A percentile compares a stretch with the other conserved stretches of the same genome.
These are phyloP conservation scores for Yamadazyma ubonensis DNA, from an alignment of 805 yeast species.

Conservation along the genomic window DNA sequence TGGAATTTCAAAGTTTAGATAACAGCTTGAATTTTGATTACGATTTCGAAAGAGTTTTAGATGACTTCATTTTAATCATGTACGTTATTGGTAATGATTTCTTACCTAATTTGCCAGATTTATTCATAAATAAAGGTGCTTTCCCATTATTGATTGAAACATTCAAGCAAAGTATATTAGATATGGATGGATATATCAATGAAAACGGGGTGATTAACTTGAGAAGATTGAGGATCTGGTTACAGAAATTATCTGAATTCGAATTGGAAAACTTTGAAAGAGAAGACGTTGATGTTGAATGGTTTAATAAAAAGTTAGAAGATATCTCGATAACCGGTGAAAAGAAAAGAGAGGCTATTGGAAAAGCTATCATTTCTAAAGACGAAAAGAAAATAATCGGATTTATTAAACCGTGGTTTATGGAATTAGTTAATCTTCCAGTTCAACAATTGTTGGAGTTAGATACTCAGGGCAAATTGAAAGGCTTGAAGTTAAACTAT, in stretches of 20 bases:
- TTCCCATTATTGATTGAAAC: constrained; percentile 89
- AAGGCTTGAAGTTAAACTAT: constrained; percentile 29
- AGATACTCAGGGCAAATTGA: constrained; percentile 24
- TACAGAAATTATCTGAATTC: constrained; percentile 70
- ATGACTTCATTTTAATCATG: constrained; percentile 88
- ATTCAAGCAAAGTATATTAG: constrained; percentile 75
- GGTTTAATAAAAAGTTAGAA: constrained; percentile 87
- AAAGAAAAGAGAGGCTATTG: constrained; percentile 61
- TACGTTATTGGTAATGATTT: constrained; percentile 97
- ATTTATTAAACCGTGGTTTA: constrained; percentile 49
- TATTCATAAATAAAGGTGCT: constrained; percentile 92
- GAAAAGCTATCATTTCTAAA: constrained; percentile 62
- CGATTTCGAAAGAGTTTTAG: constrained; percentile 84
- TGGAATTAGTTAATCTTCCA: constrained; percentile 31
- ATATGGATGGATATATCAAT: constrained; percentile 80
- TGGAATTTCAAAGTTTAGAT: constrained; percentile 75
- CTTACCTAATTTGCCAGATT: constrained; percentile 92
- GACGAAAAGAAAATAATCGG: constrained; percentile 77
- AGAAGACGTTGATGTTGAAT: constrained; percentile 78
- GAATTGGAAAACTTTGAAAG: constrained; percentile 86
- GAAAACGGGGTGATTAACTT: constrained; percentile 81
- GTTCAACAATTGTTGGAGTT: constrained; percentile 35
- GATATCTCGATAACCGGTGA: constrained; percentile 74
- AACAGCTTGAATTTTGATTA: constrained; percentile 65
- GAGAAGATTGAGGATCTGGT: constrained; percentile 68